Base-by-base conservation (phyloP, 2,329 filamentous ascomycete genomes). In the Microdochium paspali region DNA sequence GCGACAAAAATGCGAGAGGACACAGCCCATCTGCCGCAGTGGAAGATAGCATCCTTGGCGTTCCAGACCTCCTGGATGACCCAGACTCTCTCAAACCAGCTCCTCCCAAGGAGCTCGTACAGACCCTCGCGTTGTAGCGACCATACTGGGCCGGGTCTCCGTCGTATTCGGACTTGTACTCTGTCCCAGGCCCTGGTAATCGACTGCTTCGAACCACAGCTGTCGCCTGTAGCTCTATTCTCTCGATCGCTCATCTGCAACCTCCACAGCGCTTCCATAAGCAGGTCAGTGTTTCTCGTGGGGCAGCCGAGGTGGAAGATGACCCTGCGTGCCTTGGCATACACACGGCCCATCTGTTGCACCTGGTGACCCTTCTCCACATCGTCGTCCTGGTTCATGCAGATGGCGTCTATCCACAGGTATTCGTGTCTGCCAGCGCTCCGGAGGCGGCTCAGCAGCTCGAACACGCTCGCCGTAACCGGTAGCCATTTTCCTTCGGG, bases 341-440 rank as follows among this genome's bases (percentile, higher is more conserved):
- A 47, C 39, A 53, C 51, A 7, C 35, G 18, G 12, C 25, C 26
- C 51, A 53, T 53, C 44, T 44, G 44, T 2, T 9, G 13, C 23
- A 53, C 31, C 24, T 53, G 51, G 6, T 30, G 15, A 20, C 15
- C 10, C 13, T 47, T 48, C 32, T 53, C 51, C 1, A 15, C 18
- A 13, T 26, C 44, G 24, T 51, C 46, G 10, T 20, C 21, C 44
- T 53, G 51, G 45, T 53, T 23, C 12, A 53, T 51, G 45, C 51
- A 53, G 13, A 53, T 24, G n/a, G 47, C 47, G 44, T 53, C 51
- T 28, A 53, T 45, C 51, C 51, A 53, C 24, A 51, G 47, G 9
- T 47, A 23, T 32, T 44, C 30, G 45, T 49, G 44, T 40, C 30
- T 45, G 10, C 26, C 26, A 32, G 45, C 28, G 23, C 24, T 39